Conservation (phyloP, 139 green algal species). For the Picochlorum sp. region DNA sequence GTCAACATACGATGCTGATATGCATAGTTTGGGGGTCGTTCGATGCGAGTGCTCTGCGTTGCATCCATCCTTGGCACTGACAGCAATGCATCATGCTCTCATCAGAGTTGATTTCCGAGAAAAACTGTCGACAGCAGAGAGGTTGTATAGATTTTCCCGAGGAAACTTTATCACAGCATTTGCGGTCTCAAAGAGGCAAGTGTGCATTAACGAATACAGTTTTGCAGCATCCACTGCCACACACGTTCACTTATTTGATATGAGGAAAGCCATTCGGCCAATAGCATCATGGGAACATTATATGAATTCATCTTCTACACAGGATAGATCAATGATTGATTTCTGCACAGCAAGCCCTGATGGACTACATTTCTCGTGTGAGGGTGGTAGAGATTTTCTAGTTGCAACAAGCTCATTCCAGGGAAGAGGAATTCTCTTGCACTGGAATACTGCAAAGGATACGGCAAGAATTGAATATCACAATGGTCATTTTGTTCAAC, state of each 20-base stretch:
- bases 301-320: background rate
- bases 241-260: conserved; percentile 17
- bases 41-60: no score
- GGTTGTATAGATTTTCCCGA: background rate
- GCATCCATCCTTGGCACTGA: no score
- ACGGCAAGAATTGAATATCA: no score
- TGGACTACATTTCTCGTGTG: background rate
- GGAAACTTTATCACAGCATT: background rate
- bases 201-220: background rate
- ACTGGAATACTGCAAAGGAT: no score
- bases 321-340: conserved; percentile 4
- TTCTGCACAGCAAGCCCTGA: background rate
- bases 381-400: no score
- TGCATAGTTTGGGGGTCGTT: no score
- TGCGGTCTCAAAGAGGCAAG: background rate
- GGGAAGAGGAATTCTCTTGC: no score
- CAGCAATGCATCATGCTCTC: no score
- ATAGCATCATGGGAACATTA: conserved; percentile 17
- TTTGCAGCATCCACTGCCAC: conserved; percentile 2
- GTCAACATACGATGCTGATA: no score
- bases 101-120: no score
- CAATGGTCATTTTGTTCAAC: no score
- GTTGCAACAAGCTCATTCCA: no score
- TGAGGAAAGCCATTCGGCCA: conserved; percentile 5
- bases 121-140: background rate